These are phyloP conservation scores for Globisporangium cylindrosporum DNA, from an alignment of 352 stramenopile species.

Conservation along the genomic window DNA sequence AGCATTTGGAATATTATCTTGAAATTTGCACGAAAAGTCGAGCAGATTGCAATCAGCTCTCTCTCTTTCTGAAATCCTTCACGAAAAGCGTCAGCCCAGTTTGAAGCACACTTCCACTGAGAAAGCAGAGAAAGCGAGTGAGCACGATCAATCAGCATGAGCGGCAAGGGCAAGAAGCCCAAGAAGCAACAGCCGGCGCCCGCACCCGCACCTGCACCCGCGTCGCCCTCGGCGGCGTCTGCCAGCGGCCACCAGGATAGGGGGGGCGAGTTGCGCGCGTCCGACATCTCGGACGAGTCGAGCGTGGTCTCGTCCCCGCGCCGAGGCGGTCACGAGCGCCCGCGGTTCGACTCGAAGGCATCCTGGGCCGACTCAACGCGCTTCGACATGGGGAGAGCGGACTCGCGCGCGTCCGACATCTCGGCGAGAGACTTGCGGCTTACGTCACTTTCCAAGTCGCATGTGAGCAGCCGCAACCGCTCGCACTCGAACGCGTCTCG, in stretches of 20 bases:
- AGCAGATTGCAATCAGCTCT: too few species aligned
- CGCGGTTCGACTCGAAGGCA: conserved; percentile 78
- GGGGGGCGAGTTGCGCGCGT: conserved; percentile 9
- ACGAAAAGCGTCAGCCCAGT: conserved; percentile 5
- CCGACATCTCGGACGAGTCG: conserved; percentile 50
- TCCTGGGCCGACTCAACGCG: conserved; percentile 86
- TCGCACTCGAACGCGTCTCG: conserved; percentile 68
- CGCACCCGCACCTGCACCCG: not conserved
- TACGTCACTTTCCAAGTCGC: conserved; percentile 42
- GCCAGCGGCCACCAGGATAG: not conserved
- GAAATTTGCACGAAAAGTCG: too few species aligned
- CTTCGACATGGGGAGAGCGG: conserved; percentile 79
- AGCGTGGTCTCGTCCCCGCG: conserved; percentile 52
- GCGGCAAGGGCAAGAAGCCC: not conserved
- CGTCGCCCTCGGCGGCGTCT: conserved; percentile 12
- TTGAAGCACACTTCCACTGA: not conserved
- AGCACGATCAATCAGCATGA: conserved; percentile 6
- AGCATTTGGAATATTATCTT: not conserved
- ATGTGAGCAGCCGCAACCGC: conserved; percentile 33
- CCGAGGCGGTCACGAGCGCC: conserved; percentile 39
- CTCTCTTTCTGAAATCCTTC: not conserved
- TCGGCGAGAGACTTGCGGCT: conserved; percentile 65
- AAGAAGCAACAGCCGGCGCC: not conserved
- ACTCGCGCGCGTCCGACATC: conserved; percentile 77
- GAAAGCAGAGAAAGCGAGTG: not conserved